Conservation (phyloP, 2,329 filamentous ascomycete species). For the Aspergillus intermedius region DNA sequence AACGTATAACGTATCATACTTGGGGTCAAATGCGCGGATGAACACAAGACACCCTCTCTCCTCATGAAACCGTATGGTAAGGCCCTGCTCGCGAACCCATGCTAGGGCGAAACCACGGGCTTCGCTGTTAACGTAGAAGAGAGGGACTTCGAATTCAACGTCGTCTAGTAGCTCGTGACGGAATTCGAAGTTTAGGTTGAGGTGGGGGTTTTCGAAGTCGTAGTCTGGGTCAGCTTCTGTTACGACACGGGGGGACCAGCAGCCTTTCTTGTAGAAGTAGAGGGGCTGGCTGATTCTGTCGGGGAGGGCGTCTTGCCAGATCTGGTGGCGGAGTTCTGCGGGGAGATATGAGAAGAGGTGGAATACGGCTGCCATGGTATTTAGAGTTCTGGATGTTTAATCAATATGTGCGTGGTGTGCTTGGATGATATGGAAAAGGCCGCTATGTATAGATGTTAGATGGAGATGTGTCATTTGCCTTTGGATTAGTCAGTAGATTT, state of each 20-base stretch:
- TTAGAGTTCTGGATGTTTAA: neutral
- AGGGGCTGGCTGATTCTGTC: slow-evolving; percentile 5
- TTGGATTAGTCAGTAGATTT: no score
- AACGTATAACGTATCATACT: neutral
- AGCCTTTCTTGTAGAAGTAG: slow-evolving; percentile 11
- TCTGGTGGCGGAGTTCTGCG: slow-evolving; percentile 6
- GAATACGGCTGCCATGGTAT: neutral
- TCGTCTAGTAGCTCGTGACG: slow-evolving; percentile 6
- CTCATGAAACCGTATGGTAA: neutral
- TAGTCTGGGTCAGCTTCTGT: slow-evolving; percentile 6
- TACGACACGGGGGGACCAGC: slow-evolving; percentile 9
- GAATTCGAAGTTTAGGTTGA: slow-evolving; percentile 11
- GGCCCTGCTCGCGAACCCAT: slow-evolving; percentile 11
- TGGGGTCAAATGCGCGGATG: neutral
- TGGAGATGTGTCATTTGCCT: no score
- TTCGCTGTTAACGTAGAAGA: slow-evolving; percentile 15
- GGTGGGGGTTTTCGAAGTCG: slow-evolving; percentile 5
- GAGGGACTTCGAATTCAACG: slow-evolving; percentile 10
- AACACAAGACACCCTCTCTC: neutral
- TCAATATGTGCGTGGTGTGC: no score
- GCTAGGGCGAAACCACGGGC: slow-evolving; percentile 9
- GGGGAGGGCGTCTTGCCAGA: slow-evolving; percentile 7
- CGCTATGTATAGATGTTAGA: no score
- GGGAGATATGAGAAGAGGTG: slow-evolving; percentile 5
- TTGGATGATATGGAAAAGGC: no score